These are phyloP conservation scores for Coprinopsis marcescibilis DNA, from an alignment of 768 basidiomycete genomes.

Conservation along the genomic window DNA sequence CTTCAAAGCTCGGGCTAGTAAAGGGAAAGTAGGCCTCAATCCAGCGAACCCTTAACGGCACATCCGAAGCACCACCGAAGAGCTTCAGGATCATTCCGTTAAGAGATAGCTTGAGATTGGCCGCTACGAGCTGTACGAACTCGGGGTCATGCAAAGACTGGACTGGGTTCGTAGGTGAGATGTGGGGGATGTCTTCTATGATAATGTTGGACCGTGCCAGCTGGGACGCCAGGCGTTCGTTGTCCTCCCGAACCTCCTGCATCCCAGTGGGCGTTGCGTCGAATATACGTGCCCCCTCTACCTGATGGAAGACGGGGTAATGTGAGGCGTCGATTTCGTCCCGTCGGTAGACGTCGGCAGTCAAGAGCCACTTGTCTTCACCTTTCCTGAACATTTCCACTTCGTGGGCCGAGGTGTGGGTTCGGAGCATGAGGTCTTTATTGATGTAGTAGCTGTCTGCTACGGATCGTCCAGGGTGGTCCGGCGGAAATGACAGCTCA, in stretches of 20 bases:
- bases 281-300: slow-evolving; percentile 90
- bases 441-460: slow-evolving; percentile 98
- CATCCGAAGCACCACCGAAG: slow-evolving; percentile 60
- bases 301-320: slow-evolving; percentile 98
- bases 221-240: slow-evolving; percentile 49
- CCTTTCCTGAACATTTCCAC: slow-evolving; percentile 82
- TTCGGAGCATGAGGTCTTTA: slow-evolving; percentile 84
- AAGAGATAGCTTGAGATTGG: slow-evolving; percentile 84
- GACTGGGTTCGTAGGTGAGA: slow-evolving; percentile 71
- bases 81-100: slow-evolving; percentile 80
- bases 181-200: slow-evolving; percentile 80
- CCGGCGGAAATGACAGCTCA: slow-evolving; percentile 86
- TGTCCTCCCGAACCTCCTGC: slow-evolving; percentile 66
- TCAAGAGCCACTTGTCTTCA: slow-evolving; percentile 79
- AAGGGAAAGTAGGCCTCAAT: slow-evolving; percentile 98
- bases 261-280: slow-evolving; percentile 49
- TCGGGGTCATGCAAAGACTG: slow-evolving; percentile 73
- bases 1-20: slow-evolving; percentile 96
- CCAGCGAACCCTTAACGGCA: slow-evolving; percentile 89
- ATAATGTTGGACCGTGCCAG: slow-evolving; percentile 71
- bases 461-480: slow-evolving; percentile 87
- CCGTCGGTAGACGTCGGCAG: slow-evolving; percentile 94
- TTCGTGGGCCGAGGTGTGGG: slow-evolving; percentile 98
- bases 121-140: slow-evolving; percentile 67
- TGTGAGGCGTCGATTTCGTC: slow-evolving; percentile 98